A percentile compares a stretch with the other conserved stretches of the same genome.
phyloP scores from a whole-genome alignment of 805 yeast genomes.

The Metschnikowia baotianmanensis region DNA sequence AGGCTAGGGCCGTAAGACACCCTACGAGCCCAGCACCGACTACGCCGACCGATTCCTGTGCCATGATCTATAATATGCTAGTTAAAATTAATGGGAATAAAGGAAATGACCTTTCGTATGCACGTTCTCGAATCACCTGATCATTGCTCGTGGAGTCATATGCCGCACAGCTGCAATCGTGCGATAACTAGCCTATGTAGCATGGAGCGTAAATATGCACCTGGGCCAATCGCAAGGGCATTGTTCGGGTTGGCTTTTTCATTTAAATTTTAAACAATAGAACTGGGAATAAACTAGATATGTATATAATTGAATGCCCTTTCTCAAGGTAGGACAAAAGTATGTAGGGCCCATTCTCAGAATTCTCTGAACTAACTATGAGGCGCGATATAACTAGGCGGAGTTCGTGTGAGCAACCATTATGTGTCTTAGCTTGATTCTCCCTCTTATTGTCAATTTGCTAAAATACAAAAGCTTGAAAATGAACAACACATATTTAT shows the following conservation, averaged over 20 bases:
- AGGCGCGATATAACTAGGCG: too few relatives aligned
- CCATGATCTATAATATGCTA: background rate
- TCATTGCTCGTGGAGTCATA: background rate
- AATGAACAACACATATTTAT: too few relatives aligned
- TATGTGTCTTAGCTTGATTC: too few relatives aligned
- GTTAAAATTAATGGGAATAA: background rate
- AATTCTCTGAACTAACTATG: too few relatives aligned
- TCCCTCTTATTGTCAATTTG: too few relatives aligned
- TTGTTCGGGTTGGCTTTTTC: background rate
- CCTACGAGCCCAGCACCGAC: constrained; percentile 95
- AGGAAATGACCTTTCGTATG: too few relatives aligned
- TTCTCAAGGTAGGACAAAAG: too few relatives aligned
- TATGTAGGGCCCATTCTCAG: too few relatives aligned
- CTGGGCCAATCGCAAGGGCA: constrained; percentile 1
- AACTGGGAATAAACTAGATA: too few relatives aligned
- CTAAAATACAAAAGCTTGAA: too few relatives aligned
- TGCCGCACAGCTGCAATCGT: constrained; percentile 1
- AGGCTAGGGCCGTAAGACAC: constrained; percentile 76
- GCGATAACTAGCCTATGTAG: background rate
- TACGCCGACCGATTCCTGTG: constrained; percentile 42
- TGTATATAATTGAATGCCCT: too few relatives aligned
- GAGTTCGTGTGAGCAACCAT: too few relatives aligned
- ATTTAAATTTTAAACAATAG: background rate
- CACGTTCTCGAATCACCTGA: constrained; percentile 5
- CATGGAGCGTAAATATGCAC: background rate